phyloP scores from a whole-genome alignment of 495 filamentous ascomycete genomes.

The Oidiodendron maius region DNA sequence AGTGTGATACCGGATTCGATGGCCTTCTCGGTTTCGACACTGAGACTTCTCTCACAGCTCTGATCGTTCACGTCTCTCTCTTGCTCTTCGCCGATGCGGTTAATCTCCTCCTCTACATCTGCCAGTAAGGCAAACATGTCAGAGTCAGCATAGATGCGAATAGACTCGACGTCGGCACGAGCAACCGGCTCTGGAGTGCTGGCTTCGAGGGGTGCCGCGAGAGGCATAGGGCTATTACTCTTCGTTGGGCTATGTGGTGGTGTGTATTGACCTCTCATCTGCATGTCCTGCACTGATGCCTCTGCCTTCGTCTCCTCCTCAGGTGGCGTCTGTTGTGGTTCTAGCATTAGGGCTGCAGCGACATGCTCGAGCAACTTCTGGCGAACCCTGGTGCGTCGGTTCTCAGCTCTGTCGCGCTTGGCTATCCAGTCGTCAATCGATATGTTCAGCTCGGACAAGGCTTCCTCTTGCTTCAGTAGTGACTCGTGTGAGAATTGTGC shows the following conservation, averaged over 20 bases:
- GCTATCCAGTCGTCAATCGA: constrained; percentile 70
- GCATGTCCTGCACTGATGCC: not conserved
- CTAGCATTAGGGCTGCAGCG: constrained; percentile 48
- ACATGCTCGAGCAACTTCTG: constrained; percentile 74
- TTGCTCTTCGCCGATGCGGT: constrained; percentile 35
- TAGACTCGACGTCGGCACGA: constrained; percentile 46
- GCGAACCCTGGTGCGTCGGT: constrained; percentile 60
- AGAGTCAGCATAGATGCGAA: constrained; percentile 60
- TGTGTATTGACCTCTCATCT: constrained; percentile 11
- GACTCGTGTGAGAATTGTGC: constrained; percentile 61
- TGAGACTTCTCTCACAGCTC: too few species aligned
- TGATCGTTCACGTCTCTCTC: not conserved
- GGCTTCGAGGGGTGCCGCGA: not conserved
- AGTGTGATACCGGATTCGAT: constrained; percentile 13
- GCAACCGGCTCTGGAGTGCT: not conserved
- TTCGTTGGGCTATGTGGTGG: constrained; percentile 21
- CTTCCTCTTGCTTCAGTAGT: constrained; percentile 70
- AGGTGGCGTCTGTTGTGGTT: not conserved
- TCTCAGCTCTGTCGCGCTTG: constrained; percentile 72
- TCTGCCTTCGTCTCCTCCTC: not conserved
- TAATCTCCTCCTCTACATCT: constrained; percentile 56
- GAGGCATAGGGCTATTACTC: constrained; percentile 1
- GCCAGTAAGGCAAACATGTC: constrained; percentile 57
- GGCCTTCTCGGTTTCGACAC: constrained; percentile 3
- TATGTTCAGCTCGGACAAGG: constrained; percentile 62